Conservation (phyloP, 2,329 filamentous ascomycete species). For the Arthroderma sp. region DNA sequence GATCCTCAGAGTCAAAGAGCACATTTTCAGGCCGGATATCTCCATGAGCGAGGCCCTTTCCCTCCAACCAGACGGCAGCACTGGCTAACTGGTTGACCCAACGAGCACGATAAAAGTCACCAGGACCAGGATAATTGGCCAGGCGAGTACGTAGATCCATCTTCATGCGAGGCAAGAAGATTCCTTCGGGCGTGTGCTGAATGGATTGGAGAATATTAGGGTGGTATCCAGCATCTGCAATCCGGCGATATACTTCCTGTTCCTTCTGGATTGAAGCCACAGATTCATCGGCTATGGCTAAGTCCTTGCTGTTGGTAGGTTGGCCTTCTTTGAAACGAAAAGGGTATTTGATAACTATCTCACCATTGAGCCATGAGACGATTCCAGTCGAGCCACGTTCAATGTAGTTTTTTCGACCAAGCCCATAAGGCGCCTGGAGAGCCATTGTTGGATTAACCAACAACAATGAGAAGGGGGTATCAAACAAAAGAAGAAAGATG, state of each 20-base stretch:
- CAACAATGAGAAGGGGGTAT: too few species aligned
- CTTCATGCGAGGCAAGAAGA: constrained; percentile 1
- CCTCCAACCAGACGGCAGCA: constrained; percentile 2
- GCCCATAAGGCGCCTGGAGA: too few species aligned
- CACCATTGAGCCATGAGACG: constrained; percentile 1
- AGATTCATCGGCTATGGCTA: not conserved
- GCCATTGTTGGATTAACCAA: too few species aligned
- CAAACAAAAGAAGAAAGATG: too few species aligned
- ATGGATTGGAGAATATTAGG: constrained; percentile 3
- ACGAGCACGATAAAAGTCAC: not conserved
- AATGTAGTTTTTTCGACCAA: not conserved
- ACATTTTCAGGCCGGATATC: constrained; percentile 2
- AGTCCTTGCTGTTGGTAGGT: not conserved
- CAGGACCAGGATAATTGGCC: not conserved
- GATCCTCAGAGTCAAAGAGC: not conserved
- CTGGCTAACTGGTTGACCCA: constrained; percentile 1
- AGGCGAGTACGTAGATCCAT: constrained; percentile 1
- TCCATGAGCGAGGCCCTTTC: constrained; percentile 1
- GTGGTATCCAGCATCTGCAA: not conserved
- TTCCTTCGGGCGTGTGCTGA: constrained; percentile 1
- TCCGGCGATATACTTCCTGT: not conserved
- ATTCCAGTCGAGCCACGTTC: constrained; percentile 1
- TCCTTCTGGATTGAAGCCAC: not conserved
- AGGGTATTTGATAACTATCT: constrained; percentile 1
- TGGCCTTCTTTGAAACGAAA: not conserved